Conservation (phyloP, 352 stramenopile species). For the Phytopythium montanum region DNA sequence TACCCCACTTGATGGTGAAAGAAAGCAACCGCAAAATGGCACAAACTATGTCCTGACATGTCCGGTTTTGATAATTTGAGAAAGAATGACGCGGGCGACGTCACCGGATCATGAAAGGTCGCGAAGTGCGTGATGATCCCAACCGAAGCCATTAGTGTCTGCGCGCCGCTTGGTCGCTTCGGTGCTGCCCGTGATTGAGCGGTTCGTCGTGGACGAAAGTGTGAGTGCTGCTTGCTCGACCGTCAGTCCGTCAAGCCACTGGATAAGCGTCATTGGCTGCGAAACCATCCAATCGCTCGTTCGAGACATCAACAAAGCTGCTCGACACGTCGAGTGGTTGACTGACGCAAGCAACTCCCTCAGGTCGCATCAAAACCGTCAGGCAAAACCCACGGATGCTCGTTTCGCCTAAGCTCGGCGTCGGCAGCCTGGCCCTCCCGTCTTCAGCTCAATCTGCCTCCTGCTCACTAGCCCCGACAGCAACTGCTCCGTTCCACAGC, state of each 20-base stretch:
- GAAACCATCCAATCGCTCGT: neutral
- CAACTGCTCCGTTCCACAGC: neutral
- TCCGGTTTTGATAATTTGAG: neutral
- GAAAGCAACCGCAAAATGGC: neutral
- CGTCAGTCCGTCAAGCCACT: slow-evolving; percentile 1
- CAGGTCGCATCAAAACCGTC: neutral
- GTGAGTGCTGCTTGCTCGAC: neutral
- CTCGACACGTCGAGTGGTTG: neutral
- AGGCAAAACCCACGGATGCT: neutral
- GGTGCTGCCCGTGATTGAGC: neutral
- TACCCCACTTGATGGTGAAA: neutral
- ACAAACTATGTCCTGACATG: neutral
- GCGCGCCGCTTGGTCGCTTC: neutral
- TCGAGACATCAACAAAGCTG: too few species aligned
- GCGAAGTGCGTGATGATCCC: too few species aligned
- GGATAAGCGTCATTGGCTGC: neutral
- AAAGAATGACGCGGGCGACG: neutral
- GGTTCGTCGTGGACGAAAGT: neutral
- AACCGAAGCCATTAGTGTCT: too few species aligned
- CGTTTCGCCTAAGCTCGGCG: slow-evolving; percentile 8
- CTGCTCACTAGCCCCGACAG: neutral
- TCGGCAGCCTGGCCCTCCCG: neutral
- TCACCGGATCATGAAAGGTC: too few species aligned
- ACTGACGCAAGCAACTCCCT: slow-evolving; percentile 3
- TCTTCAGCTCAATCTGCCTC: neutral